Evolutionary conservation across 192 early-diverging fungal genomes (phyloP), one percentile per base, ranked within the genome.

Genomic region (Dimargaris cristalligena): DNA sequence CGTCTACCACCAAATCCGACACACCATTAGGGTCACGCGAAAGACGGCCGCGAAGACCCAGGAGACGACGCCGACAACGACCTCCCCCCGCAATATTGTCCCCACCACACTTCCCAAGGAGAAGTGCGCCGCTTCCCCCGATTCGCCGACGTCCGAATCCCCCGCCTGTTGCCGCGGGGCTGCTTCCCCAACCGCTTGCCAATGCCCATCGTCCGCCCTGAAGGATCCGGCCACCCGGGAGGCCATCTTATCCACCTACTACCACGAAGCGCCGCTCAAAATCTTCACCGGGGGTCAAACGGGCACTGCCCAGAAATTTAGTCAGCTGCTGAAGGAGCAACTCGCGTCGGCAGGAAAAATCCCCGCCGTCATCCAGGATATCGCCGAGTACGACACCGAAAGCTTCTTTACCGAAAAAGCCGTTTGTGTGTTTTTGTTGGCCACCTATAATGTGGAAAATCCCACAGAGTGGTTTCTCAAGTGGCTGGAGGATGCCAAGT

Each of bases 401-500:
- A 73, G 77, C 57, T 70, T 86, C 44, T 62, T 80, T 50, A 61
- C 71, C 22, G 73, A 80, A 48, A 75, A 72, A 2, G 58, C 67
- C 16, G 67, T 78, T 3, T 79, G 76, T 48, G 59, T 84, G 26
- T 86, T 86, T 62, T 63, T 84, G 44, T 60, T 86, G 0, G 76
- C 80, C 18, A 81, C 79, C 6, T 84, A 84, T 60, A 76, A 79
- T 33, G 79, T 82, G 20, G 84, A 83, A 50, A 75, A 79, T 8
- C 82, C 82, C 29, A 71, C 79, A 6, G 80, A 82, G 35, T 84
- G 81, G 82, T 86, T 86, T 59, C 68, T 72, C 41, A 74, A 73
- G 44, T 81, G 79, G 82, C 68, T 81, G 32, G 70, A 74, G 34
- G 82, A 84, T 50, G 61, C 67, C 30, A 67, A 74, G 31, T 82